phyloP scores from a whole-genome alignment of 345 rosid genomes.

The Lepidium didymum region DNA sequence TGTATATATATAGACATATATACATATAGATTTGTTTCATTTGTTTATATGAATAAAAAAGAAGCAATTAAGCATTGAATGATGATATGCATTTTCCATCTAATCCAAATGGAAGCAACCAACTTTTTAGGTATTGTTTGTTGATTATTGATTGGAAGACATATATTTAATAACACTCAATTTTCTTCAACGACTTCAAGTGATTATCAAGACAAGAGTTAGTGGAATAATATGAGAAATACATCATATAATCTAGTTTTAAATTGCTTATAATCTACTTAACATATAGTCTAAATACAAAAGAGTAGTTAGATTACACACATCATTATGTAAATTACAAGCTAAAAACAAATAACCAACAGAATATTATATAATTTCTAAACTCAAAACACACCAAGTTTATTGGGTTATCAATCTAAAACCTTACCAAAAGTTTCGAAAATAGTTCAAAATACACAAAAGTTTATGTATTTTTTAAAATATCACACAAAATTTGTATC shows the following conservation, averaged over 20 bases:
- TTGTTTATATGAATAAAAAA: neutral
- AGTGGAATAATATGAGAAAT: conserved; percentile 6
- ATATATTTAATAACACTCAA: neutral
- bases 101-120: conserved; percentile 26
- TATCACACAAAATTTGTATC: no score
- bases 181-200: conserved; percentile 17
- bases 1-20: neutral
- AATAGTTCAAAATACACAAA: no score
- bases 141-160: conserved; percentile 16
- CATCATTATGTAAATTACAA: conserved; percentile 15
- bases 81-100: conserved; percentile 1
- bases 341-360: neutral
- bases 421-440: no score
- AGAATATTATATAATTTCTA: neutral
- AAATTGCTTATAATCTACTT: neutral
- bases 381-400: no score
- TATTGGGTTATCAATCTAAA: no score
- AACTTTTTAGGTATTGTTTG: conserved; percentile 19
- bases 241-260: neutral
- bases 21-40: no score
- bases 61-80: conserved; percentile 21
- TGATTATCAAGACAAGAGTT: conserved; percentile 11
- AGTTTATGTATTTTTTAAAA: no score
- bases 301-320: conserved; percentile 8
- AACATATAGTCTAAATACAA: neutral